Evolutionary conservation across 2,329 filamentous ascomycete genomes (phyloP), one percentile per base, ranked within the genome.

Genomic region (Fusarium oligoseptatum): DNA sequence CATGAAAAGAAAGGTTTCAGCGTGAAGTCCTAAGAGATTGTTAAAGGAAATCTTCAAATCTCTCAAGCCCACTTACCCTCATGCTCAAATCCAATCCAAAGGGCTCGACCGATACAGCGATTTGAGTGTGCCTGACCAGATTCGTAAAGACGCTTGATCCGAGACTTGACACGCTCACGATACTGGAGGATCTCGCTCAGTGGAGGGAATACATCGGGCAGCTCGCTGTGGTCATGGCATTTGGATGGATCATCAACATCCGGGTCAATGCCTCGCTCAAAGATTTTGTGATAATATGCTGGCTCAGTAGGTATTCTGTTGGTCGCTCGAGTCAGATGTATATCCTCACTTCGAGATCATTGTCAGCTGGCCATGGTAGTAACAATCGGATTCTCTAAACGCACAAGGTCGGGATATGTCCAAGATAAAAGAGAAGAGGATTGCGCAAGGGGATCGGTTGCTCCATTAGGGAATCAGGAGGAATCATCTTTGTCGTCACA

Each of bases 1-100:
- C 73, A 74, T 74, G 36, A 66, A 74, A 11, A 74, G 50, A 32
- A 76, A 76, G 0, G 70, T 76, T 3, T 76, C 73, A 1, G 34
- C 27, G 32, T 76, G 70, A 4, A 76, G 70, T 2, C 32, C 73
- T 76, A 2, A 0, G 20, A 1, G 0, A 17, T 17, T 14, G 27
- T 67, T 29, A 24, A 1, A 1, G 2, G 0, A 24, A 24, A 37
- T 14, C 7, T 32, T 12, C n/a, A 4, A 15, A 20, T 29, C 1
- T 29, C 9, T 15, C n/a, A n/a, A n/a, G 22, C 3, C 22, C 3
- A 4, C 43, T 9, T 6, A 67, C 67, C 67, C 4, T 76, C 73
- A n/a, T 76, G 68, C 4, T 76, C 71, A 4, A 76, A 76, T 0
- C 65, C 71, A 17, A 76, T 70, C 73, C 73, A 76, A 9, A 76